These are phyloP conservation scores for Gonapodya prolifera DNA, from an alignment of 192 early-diverging fungal species.

Conservation along the genomic window DNA sequence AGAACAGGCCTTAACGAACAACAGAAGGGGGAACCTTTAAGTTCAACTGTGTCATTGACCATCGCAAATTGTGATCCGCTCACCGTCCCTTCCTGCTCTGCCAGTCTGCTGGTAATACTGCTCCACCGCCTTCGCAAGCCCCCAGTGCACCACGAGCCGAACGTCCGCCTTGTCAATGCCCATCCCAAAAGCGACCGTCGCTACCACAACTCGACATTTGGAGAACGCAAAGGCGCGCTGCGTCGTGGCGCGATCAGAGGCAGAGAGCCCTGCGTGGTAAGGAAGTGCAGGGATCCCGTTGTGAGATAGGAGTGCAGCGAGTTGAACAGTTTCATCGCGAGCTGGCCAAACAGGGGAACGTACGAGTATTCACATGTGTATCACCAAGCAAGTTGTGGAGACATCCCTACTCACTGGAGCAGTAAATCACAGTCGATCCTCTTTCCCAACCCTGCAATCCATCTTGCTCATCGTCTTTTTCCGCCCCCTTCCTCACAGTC, in stretches of 20 bases:
- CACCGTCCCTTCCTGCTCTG: conserved; percentile 7
- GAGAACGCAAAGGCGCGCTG: not conserved
- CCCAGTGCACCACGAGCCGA: conserved; percentile 5
- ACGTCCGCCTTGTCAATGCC: conserved; percentile 10
- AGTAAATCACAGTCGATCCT: not conserved
- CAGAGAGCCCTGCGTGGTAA: conserved; percentile 5
- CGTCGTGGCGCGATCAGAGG: not conserved
- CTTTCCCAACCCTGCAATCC: not conserved
- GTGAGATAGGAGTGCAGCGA: not conserved
- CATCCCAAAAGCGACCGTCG: conserved; percentile 4
- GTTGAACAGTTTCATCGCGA: not conserved
- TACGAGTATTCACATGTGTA: not conserved
- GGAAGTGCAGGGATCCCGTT: not conserved
- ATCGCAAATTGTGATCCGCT: too few species aligned
- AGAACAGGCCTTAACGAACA: not conserved
- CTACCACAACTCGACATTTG: not conserved
- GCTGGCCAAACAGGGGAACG: not conserved
- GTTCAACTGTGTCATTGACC: too few species aligned
- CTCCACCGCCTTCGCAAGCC: not conserved
- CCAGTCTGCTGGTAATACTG: conserved; percentile 7
- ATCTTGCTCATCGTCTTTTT: not conserved
- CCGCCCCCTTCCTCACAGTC: not conserved
- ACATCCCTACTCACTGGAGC: not conserved
- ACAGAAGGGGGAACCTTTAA: not conserved
- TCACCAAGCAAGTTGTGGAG: not conserved